These are phyloP conservation scores for Candida maris DNA, from an alignment of 805 yeast species.

Conservation along the genomic window DNA sequence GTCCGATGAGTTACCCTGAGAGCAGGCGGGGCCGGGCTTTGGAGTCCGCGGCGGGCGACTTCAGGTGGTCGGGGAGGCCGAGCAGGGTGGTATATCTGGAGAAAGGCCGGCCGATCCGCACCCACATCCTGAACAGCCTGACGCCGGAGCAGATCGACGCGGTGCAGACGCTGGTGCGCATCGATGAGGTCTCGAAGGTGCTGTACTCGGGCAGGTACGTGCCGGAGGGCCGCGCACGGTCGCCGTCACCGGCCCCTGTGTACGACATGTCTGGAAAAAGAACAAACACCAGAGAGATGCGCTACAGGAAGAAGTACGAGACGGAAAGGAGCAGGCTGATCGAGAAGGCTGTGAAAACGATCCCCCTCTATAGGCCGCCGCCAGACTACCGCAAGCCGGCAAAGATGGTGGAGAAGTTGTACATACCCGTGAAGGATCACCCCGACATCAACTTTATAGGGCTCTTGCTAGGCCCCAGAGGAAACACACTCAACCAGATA, in stretches of 20 bases:
- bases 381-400: slow-evolving; percentile 62
- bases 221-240: slow-evolving; percentile 44
- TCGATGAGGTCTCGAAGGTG: slow-evolving; percentile 72
- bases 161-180: slow-evolving; percentile 64
- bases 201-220: slow-evolving; percentile 49
- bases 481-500: slow-evolving; percentile 76
- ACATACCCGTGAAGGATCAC: slow-evolving; percentile 78
- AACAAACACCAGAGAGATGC: slow-evolving; percentile 73
- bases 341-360: slow-evolving; percentile 64
- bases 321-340: slow-evolving; percentile 77
- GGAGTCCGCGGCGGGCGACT: neutral
- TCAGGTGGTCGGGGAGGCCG: slow-evolving; percentile 17
- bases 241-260: slow-evolving; percentile 90
- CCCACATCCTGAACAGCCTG: slow-evolving; percentile 29
- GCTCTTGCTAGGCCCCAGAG: slow-evolving; percentile 89
- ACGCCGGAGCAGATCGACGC: slow-evolving; percentile 80
- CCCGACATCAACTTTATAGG: slow-evolving; percentile 95
- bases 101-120: slow-evolving; percentile 12
- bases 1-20: too few species aligned
- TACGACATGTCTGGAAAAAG: slow-evolving; percentile 84
- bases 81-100: slow-evolving; percentile 9
- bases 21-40: neutral
- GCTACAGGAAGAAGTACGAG: slow-evolving; percentile 60
- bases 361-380: slow-evolving; percentile 82
- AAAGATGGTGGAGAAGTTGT: slow-evolving; percentile 74